Conservation (phyloP, 1,284 basidiomycete species). For the Trichosporon sp. region DNA sequence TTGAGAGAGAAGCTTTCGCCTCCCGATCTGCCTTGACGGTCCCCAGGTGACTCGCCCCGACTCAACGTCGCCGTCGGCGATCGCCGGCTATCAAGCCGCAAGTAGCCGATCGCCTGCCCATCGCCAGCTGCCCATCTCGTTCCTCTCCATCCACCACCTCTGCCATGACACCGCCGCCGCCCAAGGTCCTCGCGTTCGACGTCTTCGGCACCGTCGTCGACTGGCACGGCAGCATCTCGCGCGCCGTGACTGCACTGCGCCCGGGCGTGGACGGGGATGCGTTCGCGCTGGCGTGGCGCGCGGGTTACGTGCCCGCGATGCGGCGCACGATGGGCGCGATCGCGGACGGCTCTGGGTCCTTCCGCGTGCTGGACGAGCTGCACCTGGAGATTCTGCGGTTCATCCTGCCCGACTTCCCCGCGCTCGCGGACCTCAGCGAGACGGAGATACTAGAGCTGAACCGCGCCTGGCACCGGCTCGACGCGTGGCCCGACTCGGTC, state of each 20-base stretch:
- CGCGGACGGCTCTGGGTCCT: constrained; percentile 1
- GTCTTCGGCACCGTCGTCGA: constrained; percentile 21
- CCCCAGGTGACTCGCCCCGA: too few species aligned
- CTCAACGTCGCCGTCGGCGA: background rate
- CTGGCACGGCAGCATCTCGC: constrained; percentile 15
- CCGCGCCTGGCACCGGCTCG: constrained; percentile 14
- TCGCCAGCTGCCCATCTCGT: background rate
- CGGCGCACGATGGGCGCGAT: constrained; percentile 6
- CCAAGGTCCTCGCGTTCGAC: constrained; percentile 15
- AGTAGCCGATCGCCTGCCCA: background rate
- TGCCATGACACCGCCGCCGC: background rate
- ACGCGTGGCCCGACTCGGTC: constrained; percentile 13
- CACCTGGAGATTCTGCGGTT: constrained; percentile 12
- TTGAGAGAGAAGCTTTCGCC: too few species aligned
- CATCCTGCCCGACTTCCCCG: constrained; percentile 6
- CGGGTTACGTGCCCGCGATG: constrained; percentile 14
- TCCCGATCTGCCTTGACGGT: too few species aligned
- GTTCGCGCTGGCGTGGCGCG: constrained; percentile 16
- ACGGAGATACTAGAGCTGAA: constrained; percentile 11
- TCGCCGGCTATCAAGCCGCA: background rate
- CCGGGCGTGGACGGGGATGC: constrained; percentile 9
- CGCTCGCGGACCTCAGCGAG: background rate
- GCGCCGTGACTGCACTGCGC: background rate
- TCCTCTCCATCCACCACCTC: background rate
- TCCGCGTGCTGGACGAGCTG: constrained; percentile 13